phyloP scores from a whole-genome alignment of 495 filamentous ascomycete species.

The Penicillium dipodomyicola region DNA sequence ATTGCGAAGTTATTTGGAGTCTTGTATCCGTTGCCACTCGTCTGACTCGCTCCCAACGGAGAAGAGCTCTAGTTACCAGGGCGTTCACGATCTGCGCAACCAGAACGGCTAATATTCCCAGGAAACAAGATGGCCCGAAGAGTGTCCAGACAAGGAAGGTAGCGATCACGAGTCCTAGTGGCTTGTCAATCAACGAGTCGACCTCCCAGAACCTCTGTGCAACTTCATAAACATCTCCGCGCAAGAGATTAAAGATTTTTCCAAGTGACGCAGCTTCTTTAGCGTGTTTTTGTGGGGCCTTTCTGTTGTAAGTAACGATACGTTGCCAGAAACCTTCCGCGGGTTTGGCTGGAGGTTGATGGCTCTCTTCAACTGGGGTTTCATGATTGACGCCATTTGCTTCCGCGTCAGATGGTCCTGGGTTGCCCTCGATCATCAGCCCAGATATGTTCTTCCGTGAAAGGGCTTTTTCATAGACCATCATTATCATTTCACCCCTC shows the following conservation, averaged over 20 bases:
- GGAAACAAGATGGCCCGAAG: conserved; percentile 74
- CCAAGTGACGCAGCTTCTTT: conserved; percentile 71
- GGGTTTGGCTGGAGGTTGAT: conserved; percentile 5
- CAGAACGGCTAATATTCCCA: conserved; percentile 64
- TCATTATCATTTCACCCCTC: conserved; percentile 81
- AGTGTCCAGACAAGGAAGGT: conserved; percentile 68
- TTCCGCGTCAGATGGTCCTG: conserved; percentile 4
- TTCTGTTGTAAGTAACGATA: conserved; percentile 9
- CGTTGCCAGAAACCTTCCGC: conserved; percentile 14
- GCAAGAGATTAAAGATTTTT: conserved; percentile 79
- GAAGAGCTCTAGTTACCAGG: conserved; percentile 56
- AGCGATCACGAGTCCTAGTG: conserved; percentile 66
- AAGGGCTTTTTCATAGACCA: conserved; percentile 82
- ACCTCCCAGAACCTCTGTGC: conserved; percentile 83
- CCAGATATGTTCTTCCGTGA: conserved; percentile 68
- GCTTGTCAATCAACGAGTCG: conserved; percentile 61
- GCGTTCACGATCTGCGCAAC: conserved; percentile 63
- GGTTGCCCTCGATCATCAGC: conserved; percentile 24
- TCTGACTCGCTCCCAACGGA: conserved; percentile 62
- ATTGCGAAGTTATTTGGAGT: conserved; percentile 72
- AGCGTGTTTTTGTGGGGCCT: conserved; percentile 22
- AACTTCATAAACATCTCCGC: conserved; percentile 78
- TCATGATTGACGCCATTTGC: conserved; percentile 9
- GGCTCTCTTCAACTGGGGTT: not conserved
- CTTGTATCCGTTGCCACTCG: conserved; percentile 67